Percentiles rank a stretch among this genome's conserved stretches.
phyloP scores from a whole-genome alignment of 495 filamentous ascomycete species.

The Achaetomiella virescens region DNA sequence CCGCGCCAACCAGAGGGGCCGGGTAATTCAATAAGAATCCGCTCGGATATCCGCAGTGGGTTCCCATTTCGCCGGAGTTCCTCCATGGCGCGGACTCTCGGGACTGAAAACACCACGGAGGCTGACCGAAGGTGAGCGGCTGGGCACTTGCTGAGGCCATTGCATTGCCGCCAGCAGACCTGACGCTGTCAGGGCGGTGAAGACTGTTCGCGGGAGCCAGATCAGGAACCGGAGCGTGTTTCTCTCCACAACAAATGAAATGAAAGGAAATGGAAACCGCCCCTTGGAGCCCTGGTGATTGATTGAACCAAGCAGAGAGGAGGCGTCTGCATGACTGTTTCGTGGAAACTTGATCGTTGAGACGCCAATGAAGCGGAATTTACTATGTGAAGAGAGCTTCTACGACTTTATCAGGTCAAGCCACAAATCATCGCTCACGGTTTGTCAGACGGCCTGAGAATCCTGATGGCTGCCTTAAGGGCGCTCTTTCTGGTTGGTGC shows the following conservation, averaged over 20 bases:
- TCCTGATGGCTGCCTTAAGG: slow-evolving; percentile 7
- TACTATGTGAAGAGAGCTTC: not conserved
- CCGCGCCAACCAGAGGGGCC: slow-evolving; percentile 20
- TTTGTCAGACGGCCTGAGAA: not conserved
- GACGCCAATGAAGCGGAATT: not conserved
- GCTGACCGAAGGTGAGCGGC: slow-evolving; percentile 6
- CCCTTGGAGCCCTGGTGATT: no score
- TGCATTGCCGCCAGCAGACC: no score
- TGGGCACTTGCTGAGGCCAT: not conserved
- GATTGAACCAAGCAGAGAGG: no score
- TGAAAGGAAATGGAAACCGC: no score
- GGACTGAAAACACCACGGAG: not conserved
- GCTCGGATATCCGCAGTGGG: slow-evolving; percentile 15
- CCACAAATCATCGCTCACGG: not conserved
- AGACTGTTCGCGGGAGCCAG: no score
- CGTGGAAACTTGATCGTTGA: no score
- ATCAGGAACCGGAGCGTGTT: no score
- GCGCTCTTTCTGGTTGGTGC: slow-evolving; percentile 3
- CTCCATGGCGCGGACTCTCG: not conserved
- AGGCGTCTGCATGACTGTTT: no score
- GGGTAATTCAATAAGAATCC: slow-evolving; percentile 23
- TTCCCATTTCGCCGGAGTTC: slow-evolving; percentile 14
- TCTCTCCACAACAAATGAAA: no score
- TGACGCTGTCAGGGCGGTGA: no score
- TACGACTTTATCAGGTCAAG: not conserved